Base-by-base conservation (phyloP, 2,329 filamentous ascomycete species). In the Venturia pyrina region DNA sequence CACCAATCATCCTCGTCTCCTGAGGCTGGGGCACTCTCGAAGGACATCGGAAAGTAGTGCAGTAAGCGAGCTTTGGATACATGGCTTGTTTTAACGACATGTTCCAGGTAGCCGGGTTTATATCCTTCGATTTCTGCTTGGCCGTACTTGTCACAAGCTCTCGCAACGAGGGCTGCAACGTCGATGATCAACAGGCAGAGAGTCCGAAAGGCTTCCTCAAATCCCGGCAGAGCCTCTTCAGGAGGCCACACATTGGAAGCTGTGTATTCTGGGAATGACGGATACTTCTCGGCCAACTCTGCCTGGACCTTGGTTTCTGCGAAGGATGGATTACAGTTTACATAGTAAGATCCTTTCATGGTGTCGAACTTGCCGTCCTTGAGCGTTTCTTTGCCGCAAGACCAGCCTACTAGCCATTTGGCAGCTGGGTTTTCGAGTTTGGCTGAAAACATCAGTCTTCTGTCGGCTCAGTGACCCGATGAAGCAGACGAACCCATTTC, bases 21-120 rank as follows among this genome's bases (percentile, higher is more conserved):
- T 13, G 63, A 21, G 15, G 67, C 68, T 1, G 66, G 59, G 3
- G 66, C 57, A 40, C 66, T 66, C 13, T 68, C 65, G 61, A 70
- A 64, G 8, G 72, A 64, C 48, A 75, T 73, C 13, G 73, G 71
- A 71, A 93, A 98, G 77, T 99, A 99, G 78, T 99, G 95, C 71
- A 98, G 79, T 37, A 99, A 81, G 15, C 95, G 83, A 1, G 95
- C 95, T 77, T 99, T 98, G 46, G 91, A 96, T 0, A 90, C 96
- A 43, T 87, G 88, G 62, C 91, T 96, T 0, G 87, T 89, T 75
- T 86, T 86, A 61, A 99, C 93, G 6, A 98, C 90, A 65, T 87
- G 86, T 78, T 97, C 91, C 4, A 99, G 81, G 73, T 96, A 97
- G 0, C 89, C 90, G 4, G 78, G 73, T 61, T 86, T 85, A 73